Evolutionary conservation across 768 basidiomycete genomes (phyloP), one percentile per base, ranked within the genome.

Genomic region (Podaxis sp.): DNA sequence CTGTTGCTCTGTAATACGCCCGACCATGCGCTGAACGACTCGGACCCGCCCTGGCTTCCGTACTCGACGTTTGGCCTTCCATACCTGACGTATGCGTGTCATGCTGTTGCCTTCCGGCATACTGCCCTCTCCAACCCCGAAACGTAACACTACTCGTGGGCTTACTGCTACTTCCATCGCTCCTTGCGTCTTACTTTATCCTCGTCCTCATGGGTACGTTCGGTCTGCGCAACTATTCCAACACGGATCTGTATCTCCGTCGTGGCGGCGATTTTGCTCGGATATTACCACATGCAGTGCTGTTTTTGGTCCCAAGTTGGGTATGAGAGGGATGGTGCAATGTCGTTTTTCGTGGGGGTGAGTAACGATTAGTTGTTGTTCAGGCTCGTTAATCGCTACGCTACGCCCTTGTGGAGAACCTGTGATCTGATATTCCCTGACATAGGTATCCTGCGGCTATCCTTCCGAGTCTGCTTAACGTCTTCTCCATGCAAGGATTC

Each of bases 271-370:
- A 46, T 46, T 6, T 3, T 25, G 4, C 25, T 24, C 13, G 49
- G 19, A 24, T 9, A 38, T 59, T 19, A n/a, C 25, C 40, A 47
- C 54, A 19, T 57, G 19, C 55, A 81, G 81, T 59, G 77, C 76
- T n/a, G 85, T 87, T 2, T 91, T 90, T 75, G 91, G 93, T 11
- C 90, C 93, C 0, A 87, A 86, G 70, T 76, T 90, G 0, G 93
- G 93, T n/a, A 82, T 89, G 69, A 80, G 92, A 19, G 89, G 89
- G 59, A 91, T 94, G 90, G 85, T 91, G 24, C 82, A 85, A 63
- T 85, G 89, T 69, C 66, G 65, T n/a, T 71, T 70, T 60, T 66
- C 74, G 24, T 73, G 70, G 70, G 72, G 72, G 73, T 75, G 57
- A 68, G 66, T 66, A 8, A 7, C 11, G 41, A 24, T 24, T 11